These are phyloP conservation scores for Cudoniella acicularis DNA, from an alignment of 495 filamentous ascomycete species.

Conservation along the genomic window DNA sequence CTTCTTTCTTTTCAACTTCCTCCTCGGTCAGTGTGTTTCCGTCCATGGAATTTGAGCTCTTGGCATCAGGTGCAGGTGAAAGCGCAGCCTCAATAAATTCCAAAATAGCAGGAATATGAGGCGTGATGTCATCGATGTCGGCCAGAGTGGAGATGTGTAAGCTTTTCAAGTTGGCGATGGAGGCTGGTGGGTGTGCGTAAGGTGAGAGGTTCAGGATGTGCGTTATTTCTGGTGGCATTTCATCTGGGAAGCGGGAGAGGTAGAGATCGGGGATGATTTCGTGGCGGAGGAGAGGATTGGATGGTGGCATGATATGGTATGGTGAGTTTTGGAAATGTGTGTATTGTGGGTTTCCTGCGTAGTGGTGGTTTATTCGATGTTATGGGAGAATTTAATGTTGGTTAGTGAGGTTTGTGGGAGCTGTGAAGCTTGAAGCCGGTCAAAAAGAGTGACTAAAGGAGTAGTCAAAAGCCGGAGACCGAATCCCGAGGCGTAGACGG, in stretches of 20 bases:
- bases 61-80: not conserved
- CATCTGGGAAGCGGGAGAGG: constrained; percentile 8
- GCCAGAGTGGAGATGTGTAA: not conserved
- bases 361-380: not conserved
- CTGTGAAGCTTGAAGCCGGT: not conserved
- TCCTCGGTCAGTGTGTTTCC: not conserved
- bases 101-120: constrained; percentile 5
- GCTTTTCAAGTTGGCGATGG: not conserved
- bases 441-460: too few relatives aligned
- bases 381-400: too few relatives aligned
- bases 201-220: constrained; percentile 10
- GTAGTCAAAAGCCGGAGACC: too few relatives aligned
- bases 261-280: constrained; percentile 13
- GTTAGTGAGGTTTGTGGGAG: not conserved
- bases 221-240: not conserved
- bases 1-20: not conserved
- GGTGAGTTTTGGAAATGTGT: not conserved
- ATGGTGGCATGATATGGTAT: not conserved
- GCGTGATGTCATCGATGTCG: constrained; percentile 14
- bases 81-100: constrained; percentile 6
- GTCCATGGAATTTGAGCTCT: not conserved
- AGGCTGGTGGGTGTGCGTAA: not conserved
- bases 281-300: not conserved
- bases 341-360: not conserved
- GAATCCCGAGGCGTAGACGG: too few relatives aligned